phyloP scores from a whole-genome alignment of 1,139 yeast species.

The Komagataea norvegica region DNA sequence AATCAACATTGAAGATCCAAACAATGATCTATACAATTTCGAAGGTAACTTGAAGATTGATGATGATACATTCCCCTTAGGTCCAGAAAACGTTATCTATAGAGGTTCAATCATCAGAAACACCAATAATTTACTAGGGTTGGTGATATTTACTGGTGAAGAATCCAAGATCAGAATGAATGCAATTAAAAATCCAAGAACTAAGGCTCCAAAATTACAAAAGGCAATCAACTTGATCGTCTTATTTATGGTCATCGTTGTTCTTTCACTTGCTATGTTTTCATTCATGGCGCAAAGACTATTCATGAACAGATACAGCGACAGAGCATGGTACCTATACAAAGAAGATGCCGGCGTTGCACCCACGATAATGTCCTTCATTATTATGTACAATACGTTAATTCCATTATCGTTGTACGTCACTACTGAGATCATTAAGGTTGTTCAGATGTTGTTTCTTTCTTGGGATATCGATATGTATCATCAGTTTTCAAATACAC shows the following conservation, averaged over 20 bases:
- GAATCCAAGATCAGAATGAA: constrained; percentile 96
- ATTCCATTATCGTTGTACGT: constrained; percentile 94
- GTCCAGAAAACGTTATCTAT: constrained; percentile 76
- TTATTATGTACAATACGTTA: constrained; percentile 94
- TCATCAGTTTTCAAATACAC: constrained; percentile 76
- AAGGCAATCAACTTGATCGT: constrained; percentile 78
- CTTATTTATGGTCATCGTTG: constrained; percentile 80
- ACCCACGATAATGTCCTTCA: constrained; percentile 89
- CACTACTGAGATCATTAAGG: constrained; percentile 92
- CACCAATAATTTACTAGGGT: constrained; percentile 66
- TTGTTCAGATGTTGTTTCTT: constrained; percentile 72
- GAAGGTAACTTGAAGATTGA: constrained; percentile 59
- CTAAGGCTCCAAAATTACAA: constrained; percentile 91
- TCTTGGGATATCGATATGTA: constrained; percentile 96
- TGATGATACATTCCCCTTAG: constrained; percentile 49
- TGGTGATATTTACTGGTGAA: constrained; percentile 90
- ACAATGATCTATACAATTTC: constrained; percentile 82
- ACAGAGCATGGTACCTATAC: constrained; percentile 68
- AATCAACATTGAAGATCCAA: constrained; percentile 83
- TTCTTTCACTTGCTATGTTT: constrained; percentile 66
- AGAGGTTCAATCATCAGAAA: constrained; percentile 88
- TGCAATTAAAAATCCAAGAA: constrained; percentile 81
- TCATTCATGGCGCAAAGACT: constrained; percentile 78
- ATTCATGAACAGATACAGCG: constrained; percentile 38
- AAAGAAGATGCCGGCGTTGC: constrained; percentile 81